phyloP scores from a whole-genome alignment of 805 yeast genomes.

The Ogataea pilisensis region DNA sequence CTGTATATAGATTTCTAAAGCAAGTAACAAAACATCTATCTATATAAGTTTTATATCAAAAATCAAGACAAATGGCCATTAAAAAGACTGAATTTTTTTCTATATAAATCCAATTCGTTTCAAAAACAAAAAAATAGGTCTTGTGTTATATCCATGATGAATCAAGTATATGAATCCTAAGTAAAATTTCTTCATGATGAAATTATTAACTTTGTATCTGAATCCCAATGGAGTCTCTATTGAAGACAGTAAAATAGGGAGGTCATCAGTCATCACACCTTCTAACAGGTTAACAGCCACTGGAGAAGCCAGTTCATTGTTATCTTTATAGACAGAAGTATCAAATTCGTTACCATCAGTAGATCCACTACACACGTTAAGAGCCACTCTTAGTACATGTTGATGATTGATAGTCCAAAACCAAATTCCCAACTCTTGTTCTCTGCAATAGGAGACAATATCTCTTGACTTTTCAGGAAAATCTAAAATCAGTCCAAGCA shows the following conservation, averaged over 20 bases:
- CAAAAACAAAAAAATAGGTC: slow-evolving; percentile 12
- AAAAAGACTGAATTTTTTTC: too few relatives aligned
- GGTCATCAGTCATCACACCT: slow-evolving; percentile 21
- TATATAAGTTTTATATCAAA: too few relatives aligned
- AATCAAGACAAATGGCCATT: too few relatives aligned
- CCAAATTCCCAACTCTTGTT: slow-evolving; percentile 28
- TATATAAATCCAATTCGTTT: slow-evolving; percentile 22
- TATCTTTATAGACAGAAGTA: slow-evolving; percentile 7
- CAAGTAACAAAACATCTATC: too few relatives aligned
- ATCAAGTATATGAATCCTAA: slow-evolving; percentile 15
- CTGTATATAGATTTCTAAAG: too few relatives aligned
- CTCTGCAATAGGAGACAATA: slow-evolving; percentile 13
- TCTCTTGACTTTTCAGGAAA: slow-evolving; percentile 16
- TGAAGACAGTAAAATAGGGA: slow-evolving; percentile 5
- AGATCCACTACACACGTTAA: slow-evolving; percentile 16
- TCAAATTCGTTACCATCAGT: slow-evolving; percentile 18
- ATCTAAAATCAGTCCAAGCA: slow-evolving; percentile 20
- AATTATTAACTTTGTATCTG: slow-evolving; percentile 10
- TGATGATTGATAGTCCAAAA: slow-evolving; percentile 34
- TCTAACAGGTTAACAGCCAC: slow-evolving; percentile 5
- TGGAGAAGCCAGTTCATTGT: too few relatives aligned
- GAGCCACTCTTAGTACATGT: slow-evolving; percentile 18
- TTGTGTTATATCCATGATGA: slow-evolving; percentile 19
- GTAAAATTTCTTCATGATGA: slow-evolving; percentile 14
- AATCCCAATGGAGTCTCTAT: slow-evolving; percentile 1